Base-by-base conservation (phyloP, 2,329 filamentous ascomycete species). In the Capronia americana region DNA sequence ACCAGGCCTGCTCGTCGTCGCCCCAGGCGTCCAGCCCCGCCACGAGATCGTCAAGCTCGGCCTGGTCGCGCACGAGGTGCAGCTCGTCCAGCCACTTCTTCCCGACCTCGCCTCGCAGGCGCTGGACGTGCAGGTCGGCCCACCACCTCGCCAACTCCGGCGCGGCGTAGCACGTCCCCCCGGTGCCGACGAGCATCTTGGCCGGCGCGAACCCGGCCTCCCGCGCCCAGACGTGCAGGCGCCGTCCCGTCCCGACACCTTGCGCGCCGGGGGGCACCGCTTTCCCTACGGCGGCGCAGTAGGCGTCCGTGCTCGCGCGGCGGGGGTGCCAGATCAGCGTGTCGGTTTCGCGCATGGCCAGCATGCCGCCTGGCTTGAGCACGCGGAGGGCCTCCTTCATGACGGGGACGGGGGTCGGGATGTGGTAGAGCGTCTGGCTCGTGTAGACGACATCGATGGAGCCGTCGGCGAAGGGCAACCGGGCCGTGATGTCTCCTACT, bases 391-490 rank as follows among this genome's bases (percentile, higher is more conserved):
- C 85, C 69, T 86, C 84, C 23, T 76, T 74, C 64, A 88, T 74
- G 2, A 83, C 82, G 1, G 74, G 70, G 0, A 84, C 74, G 0
- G 85, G 85, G 60, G 83, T 77, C 12, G 77, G 73, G 6, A 88
- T 75, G 74, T 89, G 86, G 67, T 82, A 79, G 10, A 88, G 77
- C 3, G 88, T 82, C 71, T 87, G 85, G 71, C 87, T 84, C n/a
- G 81, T 82, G 70, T 85, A 83, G 7, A 88, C 85, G 14, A 88
- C 74, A 69, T 89, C 87, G 67, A 88, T 88, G 1, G 77, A 74
- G 23, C 75, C 77, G 61, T 87, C 82, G 2, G 76, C 69, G 50
- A 79, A 82, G 1, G 76, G 65, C 61, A 83, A 77, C 10, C 73
- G 69, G 64, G 80, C 77, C 0, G 66, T 66, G 6, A 80, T 81